A percentile compares a stretch with the other conserved stretches of the same genome.
Conservation (phyloP, 495 filamentous ascomycete species). For the Aspergillus taichungensis region DNA sequence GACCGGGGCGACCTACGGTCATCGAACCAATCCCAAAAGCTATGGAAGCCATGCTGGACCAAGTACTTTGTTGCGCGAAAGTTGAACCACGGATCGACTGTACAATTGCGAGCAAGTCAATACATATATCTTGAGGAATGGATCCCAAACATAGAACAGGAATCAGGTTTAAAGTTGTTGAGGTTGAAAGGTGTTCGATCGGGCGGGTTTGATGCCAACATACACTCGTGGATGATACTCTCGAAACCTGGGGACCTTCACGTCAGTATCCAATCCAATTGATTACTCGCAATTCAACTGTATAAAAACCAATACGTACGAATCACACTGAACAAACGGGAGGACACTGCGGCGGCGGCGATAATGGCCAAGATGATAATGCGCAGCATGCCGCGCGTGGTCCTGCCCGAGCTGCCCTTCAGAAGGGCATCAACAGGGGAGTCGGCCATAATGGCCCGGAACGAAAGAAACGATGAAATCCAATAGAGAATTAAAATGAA, state of each 20-base stretch:
- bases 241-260: constrained; percentile 64
- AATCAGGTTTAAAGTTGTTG: constrained; percentile 1
- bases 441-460: constrained; percentile 45
- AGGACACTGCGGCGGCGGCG: constrained; percentile 84
- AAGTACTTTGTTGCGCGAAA: constrained; percentile 98
- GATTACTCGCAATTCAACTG: neutral
- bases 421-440: constrained; percentile 48
- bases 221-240: constrained; percentile 99
- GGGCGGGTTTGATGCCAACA: constrained; percentile 26
- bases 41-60: constrained; percentile 92
- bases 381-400: constrained; percentile 76
- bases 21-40: constrained; percentile 99
- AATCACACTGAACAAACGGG: constrained; percentile 96
- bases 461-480: constrained; percentile 23
- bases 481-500: constrained; percentile 17
- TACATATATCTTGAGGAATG: constrained; percentile 2
- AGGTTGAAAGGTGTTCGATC: constrained; percentile 4
- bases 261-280: constrained; percentile 26
- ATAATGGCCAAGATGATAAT: constrained; percentile 89
- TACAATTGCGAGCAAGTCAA: constrained; percentile 12
- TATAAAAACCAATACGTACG: constrained; percentile 47
- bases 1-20: constrained; percentile 56
- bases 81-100: constrained; percentile 99
- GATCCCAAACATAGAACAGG: too few relatives aligned
- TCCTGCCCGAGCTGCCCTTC: constrained; percentile 59